Conservation (phyloP, 2,329 filamentous ascomycete genomes). For the Beauveria sp. region DNA sequence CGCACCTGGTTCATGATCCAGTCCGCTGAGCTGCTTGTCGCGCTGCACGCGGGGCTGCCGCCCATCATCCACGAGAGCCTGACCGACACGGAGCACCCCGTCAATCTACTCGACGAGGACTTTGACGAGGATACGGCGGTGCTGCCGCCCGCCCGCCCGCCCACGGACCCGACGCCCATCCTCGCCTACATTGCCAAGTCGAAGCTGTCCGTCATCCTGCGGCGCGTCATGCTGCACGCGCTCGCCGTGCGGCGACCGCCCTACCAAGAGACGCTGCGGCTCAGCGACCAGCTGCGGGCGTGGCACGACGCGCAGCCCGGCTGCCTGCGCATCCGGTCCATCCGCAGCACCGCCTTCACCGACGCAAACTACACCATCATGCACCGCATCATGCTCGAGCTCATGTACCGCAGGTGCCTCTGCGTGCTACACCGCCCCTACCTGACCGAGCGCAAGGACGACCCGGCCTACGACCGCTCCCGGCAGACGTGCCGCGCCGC, state of each 20-base stretch:
- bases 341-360: constrained; percentile 34
- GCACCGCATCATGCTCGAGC: constrained; percentile 40
- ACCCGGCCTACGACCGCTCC: constrained; percentile 31
- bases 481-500: constrained; percentile 34
- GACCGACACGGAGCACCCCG: constrained; percentile 38
- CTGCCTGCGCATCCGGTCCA: constrained; percentile 33
- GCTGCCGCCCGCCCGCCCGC: constrained; percentile 35
- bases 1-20: constrained; percentile 41
- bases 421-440: constrained; percentile 45
- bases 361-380: constrained; percentile 39
- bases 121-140: constrained; percentile 39
- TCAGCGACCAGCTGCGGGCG: constrained; percentile 33
- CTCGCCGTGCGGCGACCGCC: constrained; percentile 29
- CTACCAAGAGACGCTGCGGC: constrained; percentile 26
- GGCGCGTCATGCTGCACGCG: constrained; percentile 35
- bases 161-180: constrained; percentile 35
- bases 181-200: constrained; percentile 37
- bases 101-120: constrained; percentile 42
- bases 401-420: constrained; percentile 40
- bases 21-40: constrained; percentile 40
- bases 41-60: constrained; percentile 46
- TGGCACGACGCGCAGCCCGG: constrained; percentile 30
- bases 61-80: constrained; percentile 40
- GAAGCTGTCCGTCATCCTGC: constrained; percentile 34
- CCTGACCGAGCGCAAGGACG: constrained; percentile 31